Evolutionary conservation across 1,139 yeast species (phyloP).

Genomic region (Taphrina confusa): DNA sequence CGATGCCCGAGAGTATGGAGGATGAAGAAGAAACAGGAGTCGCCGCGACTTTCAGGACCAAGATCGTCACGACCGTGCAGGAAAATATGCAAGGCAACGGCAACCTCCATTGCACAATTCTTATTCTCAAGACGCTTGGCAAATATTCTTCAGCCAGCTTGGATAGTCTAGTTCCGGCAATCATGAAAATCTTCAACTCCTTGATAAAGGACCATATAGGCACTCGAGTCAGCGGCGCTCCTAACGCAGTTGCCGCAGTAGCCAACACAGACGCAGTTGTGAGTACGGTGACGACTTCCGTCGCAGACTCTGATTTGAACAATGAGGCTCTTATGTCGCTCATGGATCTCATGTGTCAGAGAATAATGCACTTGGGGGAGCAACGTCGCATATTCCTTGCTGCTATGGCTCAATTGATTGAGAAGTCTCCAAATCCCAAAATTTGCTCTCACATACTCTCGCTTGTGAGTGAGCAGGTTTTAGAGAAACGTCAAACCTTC

Average conservation of each 20-base stretch:
- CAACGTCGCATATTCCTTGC: conserved; percentile 87
- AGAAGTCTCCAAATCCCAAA: conserved; percentile 76
- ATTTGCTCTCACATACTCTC: conserved; percentile 73
- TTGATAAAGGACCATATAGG: conserved; percentile 80
- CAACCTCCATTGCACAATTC: conserved; percentile 88
- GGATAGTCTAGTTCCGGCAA: conserved; percentile 70
- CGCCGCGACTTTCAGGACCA: conserved; percentile 63
- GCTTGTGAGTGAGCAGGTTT: conserved; percentile 86
- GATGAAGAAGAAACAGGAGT: conserved; percentile 52
- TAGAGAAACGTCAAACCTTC: conserved; percentile 76
- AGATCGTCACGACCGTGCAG: conserved; percentile 67
- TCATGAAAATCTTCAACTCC: conserved; percentile 85
- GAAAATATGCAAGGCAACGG: conserved; percentile 73
- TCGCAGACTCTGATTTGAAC: conserved; percentile 31
- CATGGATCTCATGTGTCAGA: conserved; percentile 71
- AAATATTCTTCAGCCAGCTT: conserved; percentile 70
- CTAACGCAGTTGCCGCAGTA: conserved; percentile 35
- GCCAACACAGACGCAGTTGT: conserved; percentile 22
- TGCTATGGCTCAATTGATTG: conserved; percentile 83
- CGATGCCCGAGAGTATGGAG: conserved; percentile 51
- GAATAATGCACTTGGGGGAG: conserved; percentile 84
- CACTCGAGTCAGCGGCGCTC: conserved; percentile 31
- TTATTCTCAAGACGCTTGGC: conserved; percentile 79
- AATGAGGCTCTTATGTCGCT: conserved; percentile 56
- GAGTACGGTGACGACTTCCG: conserved; percentile 37